Evolutionary conservation across 345 rosid species (phyloP), one percentile per base, ranked within the genome.

Genomic region (Eucalyptus rudis): DNA sequence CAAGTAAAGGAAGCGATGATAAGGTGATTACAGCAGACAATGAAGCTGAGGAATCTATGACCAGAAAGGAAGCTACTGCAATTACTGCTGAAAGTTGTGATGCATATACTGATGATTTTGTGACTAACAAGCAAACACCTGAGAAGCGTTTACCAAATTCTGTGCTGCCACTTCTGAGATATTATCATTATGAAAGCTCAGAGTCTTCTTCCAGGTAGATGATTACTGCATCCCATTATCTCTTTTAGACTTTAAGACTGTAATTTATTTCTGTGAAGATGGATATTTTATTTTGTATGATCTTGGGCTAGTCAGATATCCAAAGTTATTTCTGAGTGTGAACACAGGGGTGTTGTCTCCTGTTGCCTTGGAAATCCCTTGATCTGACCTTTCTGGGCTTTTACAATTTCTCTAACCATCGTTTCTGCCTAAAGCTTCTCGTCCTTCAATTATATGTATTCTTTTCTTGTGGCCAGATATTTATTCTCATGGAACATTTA

Each of bases 161-260:
- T 87, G 94, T 93, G 88, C 90, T 94, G 20, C 96, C 96, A 33
- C 95, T 94, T 83, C 91, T 94, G 54, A 94, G 95, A 45, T 93
- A 93, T 92, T 94, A 93, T 92, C 96, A 94, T 87, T 95, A 92
- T 87, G 99, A 97, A 90, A 94, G 96, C 91, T 94, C 98, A 51
- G 99, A 96, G 86, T 93, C 97, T 89, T 95, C 94, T 88, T 92
- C 95, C 89, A 95, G 99, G 99, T 97, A 92, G 80, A 50, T 54
- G 58, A 49, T 25, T 19, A 45, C 40, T 71, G 81, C 20, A 17
- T 76, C 14, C 47, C 29, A 20, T 10, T 27, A 40, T 76, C 83
- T 76, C 47, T 76, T 76, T 87, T 49, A 64, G 50, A 66, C 49
- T 20, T 76, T 36, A 15, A 50, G 11, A 47, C 86, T 49, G 15